Conservation (phyloP, 176 grass and related monocot species). For the Themeda triandra region DNA sequence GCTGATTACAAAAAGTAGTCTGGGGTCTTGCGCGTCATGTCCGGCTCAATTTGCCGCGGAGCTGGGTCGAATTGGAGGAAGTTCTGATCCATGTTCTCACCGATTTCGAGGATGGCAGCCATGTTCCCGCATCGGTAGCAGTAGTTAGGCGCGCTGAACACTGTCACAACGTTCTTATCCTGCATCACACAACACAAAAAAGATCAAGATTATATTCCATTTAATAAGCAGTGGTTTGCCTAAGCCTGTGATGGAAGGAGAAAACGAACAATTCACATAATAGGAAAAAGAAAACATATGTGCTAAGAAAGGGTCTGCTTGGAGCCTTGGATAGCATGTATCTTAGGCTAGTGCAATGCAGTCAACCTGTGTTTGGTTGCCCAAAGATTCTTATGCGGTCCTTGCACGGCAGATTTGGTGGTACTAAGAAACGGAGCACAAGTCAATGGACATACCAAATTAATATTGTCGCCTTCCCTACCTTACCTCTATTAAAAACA, state of each 20-base stretch:
- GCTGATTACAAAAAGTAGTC: constrained; percentile 68
- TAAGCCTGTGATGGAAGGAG: not conserved
- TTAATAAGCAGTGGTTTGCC: not conserved
- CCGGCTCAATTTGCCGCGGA: constrained; percentile 54
- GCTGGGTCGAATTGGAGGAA: constrained; percentile 78
- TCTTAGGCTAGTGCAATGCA: not conserved
- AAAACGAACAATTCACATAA: not conserved
- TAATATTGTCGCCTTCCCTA: not conserved
- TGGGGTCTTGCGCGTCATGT: constrained; percentile 65
- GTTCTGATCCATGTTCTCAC: constrained; percentile 75
- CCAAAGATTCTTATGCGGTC: not conserved
- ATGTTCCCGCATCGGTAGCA: constrained; percentile 73
- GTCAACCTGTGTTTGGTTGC: not conserved
- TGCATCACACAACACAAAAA: constrained; percentile 25
- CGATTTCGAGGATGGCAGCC: constrained; percentile 71
- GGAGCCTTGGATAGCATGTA: not conserved
- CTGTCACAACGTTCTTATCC: constrained; percentile 74
- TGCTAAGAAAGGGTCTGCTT: not conserved
- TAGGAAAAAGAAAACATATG: not conserved
- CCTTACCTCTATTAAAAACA: not conserved
- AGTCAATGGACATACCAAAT: not conserved
- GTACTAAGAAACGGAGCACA: not conserved
- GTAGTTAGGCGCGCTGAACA: constrained; percentile 80
- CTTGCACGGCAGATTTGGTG: not conserved
- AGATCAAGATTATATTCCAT: constrained; percentile 2